A percentile compares a stretch with the other conserved stretches of the same genome.
Conservation (phyloP, 805 yeast species). For the Saturnispora zaruensis region DNA sequence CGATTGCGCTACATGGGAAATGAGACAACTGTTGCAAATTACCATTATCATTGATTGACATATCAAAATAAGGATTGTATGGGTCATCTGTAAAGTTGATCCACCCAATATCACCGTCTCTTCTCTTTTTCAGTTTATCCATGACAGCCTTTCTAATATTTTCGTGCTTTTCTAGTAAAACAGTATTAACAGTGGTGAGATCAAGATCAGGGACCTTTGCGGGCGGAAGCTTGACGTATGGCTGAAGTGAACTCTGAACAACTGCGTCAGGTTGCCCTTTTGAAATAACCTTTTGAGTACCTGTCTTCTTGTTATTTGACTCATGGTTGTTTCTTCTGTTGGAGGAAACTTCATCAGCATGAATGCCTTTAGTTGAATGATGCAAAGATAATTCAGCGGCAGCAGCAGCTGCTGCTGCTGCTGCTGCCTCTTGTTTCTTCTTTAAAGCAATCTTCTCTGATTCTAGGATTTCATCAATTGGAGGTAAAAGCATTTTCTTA, state of each 20-base stretch:
- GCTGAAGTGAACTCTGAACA: conserved; percentile 45
- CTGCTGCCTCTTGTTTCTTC: conserved; percentile 11
- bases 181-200: conserved; percentile 69
- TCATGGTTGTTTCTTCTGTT: background rate
- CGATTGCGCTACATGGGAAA: conserved; percentile 73
- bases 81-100: conserved; percentile 84
- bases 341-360: background rate
- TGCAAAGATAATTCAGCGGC: background rate
- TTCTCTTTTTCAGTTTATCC: conserved; percentile 69
- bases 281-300: background rate
- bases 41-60: conserved; percentile 43
- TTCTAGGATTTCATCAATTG: conserved; percentile 13
- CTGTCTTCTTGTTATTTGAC: background rate
- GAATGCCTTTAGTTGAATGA: background rate
- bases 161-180: conserved; percentile 64
- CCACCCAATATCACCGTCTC: conserved; percentile 63
- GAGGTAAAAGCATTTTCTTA: conserved; percentile 41
- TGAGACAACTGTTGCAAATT: conserved; percentile 46
- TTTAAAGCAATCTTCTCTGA: conserved; percentile 5
- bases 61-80: conserved; percentile 68
- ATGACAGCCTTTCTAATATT: conserved; percentile 77
- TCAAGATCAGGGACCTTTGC: conserved; percentile 92
- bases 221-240: conserved; percentile 80
- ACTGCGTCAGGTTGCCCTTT: conserved; percentile 10
- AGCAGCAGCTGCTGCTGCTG: background rate